A percentile compares a stretch with the other conserved stretches of the same genome.
Evolutionary conservation across 2,329 filamentous ascomycete species (phyloP).

Genomic region (Aschersonia sp.): DNA sequence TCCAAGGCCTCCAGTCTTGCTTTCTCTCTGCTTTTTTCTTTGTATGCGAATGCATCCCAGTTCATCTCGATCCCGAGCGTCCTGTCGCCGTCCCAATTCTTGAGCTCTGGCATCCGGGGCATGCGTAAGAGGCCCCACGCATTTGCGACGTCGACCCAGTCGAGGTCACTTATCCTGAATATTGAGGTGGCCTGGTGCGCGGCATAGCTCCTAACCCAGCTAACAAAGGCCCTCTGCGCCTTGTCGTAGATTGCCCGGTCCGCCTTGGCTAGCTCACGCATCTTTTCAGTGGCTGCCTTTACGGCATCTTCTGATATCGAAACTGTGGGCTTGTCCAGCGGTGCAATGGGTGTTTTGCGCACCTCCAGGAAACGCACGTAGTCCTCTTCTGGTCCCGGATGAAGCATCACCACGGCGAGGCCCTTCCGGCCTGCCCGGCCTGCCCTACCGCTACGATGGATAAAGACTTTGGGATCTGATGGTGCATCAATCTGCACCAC

Average conservation of each 20-base stretch:
- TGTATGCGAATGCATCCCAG: slow-evolving; percentile 55
- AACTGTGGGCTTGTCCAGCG: slow-evolving; percentile 42
- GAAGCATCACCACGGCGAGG: slow-evolving; percentile 72
- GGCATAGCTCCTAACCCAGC: slow-evolving; percentile 81
- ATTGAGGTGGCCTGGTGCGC: slow-evolving; percentile 88
- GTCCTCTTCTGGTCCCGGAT: slow-evolving; percentile 74
- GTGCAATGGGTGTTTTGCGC: slow-evolving; percentile 68
- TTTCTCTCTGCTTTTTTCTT: slow-evolving; percentile 57
- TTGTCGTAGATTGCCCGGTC: slow-evolving; percentile 63
- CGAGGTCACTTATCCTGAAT: slow-evolving; percentile 66
- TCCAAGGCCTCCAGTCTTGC: slow-evolving; percentile 44
- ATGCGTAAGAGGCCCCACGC: slow-evolving; percentile 79
- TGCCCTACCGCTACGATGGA: slow-evolving; percentile 82
- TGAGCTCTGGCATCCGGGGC: slow-evolving; percentile 87
- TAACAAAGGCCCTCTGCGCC: slow-evolving; percentile 81
- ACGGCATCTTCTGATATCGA: slow-evolving; percentile 48
- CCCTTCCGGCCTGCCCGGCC: slow-evolving; percentile 81
- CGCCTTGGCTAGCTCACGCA: slow-evolving; percentile 41
- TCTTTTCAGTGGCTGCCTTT: slow-evolving; percentile 35
- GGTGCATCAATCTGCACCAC: slow-evolving; percentile 76
- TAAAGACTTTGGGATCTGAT: slow-evolving; percentile 85
- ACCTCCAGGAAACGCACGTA: slow-evolving; percentile 80
- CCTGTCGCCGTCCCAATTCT: slow-evolving; percentile 55
- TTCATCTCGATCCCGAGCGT: slow-evolving; percentile 49
- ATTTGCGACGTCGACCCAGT: slow-evolving; percentile 69